Base-by-base conservation (phyloP, 2,329 filamentous ascomycete genomes). In the Penicillium sp. region DNA sequence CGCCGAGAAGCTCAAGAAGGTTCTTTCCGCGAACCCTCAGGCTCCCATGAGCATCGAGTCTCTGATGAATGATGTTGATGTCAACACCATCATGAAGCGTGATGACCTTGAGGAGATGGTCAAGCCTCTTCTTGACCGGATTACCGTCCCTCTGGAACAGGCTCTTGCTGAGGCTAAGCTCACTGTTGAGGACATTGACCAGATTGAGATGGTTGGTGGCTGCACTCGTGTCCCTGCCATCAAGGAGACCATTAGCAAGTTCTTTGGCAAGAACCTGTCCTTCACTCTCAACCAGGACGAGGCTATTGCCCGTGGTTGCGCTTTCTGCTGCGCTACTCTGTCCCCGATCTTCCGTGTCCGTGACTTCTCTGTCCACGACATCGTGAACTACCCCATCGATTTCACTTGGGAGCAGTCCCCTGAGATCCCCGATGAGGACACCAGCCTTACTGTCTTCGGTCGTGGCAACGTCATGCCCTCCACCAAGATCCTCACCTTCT, bases 211-310 rank as follows among this genome's bases (percentile, higher is more conserved):
- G 71, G 89, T 97, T 53, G 94, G 94, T 76, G 94, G 91, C 64
- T 92, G 89, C 75, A 94, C 91, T 46, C 94, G 94, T 84, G 88
- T 99, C 15, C 94, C 94, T 43, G 79, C 90, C 48, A 81, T 99
- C 74, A 99, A 99, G 84, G 86, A 93, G 64, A 84, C 85, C 67
- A 90, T 99, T 71, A 84, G 90, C 76, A 77, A 84, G 52, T 99
- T 93, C 83, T 99, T 99, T 71, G 86, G 87, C 79, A 97, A 96
- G 84, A 75, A 77, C 29, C 85, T 99, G 16, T 96, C 91, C 47
- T 99, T 90, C 84, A 99, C 94, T 45, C 85, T 96, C 65, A 99
- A 99, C 83, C 92, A 95, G 73, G 94, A 99, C 68, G 94, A 99
- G 81, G 94, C 94, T 61, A 86, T 96, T 64, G 93, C 94, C 57